Conservation (phyloP, 345 rosid genomes). For the Salix udensis region DNA sequence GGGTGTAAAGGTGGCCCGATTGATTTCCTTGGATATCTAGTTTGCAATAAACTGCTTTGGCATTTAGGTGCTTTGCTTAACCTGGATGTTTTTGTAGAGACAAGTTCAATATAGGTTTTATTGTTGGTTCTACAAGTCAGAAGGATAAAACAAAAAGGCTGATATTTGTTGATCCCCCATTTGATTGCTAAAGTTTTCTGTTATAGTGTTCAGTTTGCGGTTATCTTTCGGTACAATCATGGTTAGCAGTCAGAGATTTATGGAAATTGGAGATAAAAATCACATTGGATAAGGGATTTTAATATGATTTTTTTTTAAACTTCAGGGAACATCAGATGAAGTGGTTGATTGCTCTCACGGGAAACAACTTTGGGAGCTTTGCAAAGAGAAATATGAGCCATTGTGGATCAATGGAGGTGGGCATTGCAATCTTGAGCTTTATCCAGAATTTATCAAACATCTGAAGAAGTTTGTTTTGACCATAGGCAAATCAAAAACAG, state of each 20-base stretch:
- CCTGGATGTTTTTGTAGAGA: not conserved
- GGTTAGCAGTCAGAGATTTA: not conserved
- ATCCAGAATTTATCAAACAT: conserved; percentile 75
- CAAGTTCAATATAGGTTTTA: not conserved
- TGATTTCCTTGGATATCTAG: not conserved
- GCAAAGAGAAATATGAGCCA: conserved; percentile 80
- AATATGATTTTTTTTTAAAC: not conserved
- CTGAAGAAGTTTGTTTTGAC: conserved; percentile 66
- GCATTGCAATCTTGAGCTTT: conserved; percentile 88
- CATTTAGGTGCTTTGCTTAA: conserved; percentile 1
- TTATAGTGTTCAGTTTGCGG: not conserved
- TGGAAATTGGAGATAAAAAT: conserved; percentile 8
- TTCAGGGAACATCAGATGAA: conserved; percentile 80
- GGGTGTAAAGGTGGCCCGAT: not conserved
- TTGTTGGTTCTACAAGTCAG: not conserved
- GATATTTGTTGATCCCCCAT: not conserved
- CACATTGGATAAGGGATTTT: not conserved
- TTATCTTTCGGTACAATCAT: not conserved
- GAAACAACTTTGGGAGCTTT: conserved; percentile 74
- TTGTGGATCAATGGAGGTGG: conserved; percentile 87
- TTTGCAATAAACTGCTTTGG: not conserved
- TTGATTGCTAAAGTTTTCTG: not conserved
- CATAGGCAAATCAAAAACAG: conserved; percentile 51
- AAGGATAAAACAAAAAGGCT: not conserved
- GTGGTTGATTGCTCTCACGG: conserved; percentile 90